Percentiles rank a stretch among this genome's conserved stretches.
These are phyloP conservation scores for Mrakia blollopis DNA, from an alignment of 768 basidiomycete genomes.

Conservation along the genomic window DNA sequence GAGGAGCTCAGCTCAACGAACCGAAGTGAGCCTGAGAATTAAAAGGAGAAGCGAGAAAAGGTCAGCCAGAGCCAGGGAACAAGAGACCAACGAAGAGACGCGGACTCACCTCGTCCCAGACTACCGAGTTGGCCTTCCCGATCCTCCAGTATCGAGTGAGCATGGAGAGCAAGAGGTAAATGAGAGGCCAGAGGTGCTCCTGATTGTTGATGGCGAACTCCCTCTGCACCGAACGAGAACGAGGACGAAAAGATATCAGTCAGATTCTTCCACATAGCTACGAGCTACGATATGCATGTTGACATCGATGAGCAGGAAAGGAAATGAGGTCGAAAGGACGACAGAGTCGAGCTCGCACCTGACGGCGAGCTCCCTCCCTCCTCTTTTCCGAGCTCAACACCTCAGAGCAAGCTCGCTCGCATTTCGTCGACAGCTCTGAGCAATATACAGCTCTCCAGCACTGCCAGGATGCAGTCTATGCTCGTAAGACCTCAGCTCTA, in stretches of 20 bases:
- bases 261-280: too few relatives aligned
- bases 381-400: background rate
- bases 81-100: background rate
- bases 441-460: background rate
- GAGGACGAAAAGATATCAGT: background rate
- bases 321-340: background rate
- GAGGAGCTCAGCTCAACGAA: background rate
- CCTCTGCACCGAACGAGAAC: conserved; percentile 30
- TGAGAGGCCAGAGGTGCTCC: conserved; percentile 46
- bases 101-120: conserved; percentile 76
- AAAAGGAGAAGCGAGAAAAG: background rate
- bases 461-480: background rate
- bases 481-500: background rate
- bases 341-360: background rate
- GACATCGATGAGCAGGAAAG: too few relatives aligned
- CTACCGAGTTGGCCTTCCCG: conserved; percentile 73
- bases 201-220: conserved; percentile 42
- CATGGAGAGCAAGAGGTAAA: conserved; percentile 90
- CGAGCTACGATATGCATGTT: background rate
- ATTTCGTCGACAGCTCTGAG: background rate
- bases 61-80: background rate
- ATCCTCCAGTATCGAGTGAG: conserved; percentile 94
- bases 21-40: conserved; percentile 77
- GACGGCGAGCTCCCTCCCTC: background rate
- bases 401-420: too few relatives aligned